A percentile compares a stretch with the other conserved stretches of the same genome.
phyloP scores from a whole-genome alignment of 1,284 basidiomycete species.

The Trametes versicolor region DNA sequence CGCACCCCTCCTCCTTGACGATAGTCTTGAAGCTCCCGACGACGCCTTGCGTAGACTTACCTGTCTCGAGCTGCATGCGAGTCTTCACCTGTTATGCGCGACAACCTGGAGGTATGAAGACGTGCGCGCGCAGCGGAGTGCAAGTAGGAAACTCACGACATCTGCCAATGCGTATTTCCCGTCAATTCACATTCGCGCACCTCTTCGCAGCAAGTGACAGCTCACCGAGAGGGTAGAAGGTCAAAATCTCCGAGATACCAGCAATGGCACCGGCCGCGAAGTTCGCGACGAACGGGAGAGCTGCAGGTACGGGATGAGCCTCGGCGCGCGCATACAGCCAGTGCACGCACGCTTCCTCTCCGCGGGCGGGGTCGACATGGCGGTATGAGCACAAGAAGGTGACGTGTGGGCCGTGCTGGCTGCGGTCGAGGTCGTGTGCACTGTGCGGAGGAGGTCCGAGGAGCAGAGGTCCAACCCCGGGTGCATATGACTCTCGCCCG shows the following conservation, averaged over 20 bases:
- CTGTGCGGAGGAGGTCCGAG: neutral
- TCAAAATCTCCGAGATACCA: constrained; percentile 85
- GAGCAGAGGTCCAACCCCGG: constrained; percentile 3
- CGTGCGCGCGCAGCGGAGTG: constrained; percentile 36
- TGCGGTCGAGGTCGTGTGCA: constrained; percentile 22
- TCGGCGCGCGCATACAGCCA: constrained; percentile 3
- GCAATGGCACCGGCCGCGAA: constrained; percentile 48
- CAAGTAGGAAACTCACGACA: constrained; percentile 43
- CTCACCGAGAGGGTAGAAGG: constrained; percentile 92
- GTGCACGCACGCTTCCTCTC: constrained; percentile 32
- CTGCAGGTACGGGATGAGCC: constrained; percentile 25
- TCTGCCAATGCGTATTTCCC: constrained; percentile 31
- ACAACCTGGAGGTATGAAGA: constrained; percentile 36
- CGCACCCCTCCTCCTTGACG: constrained; percentile 86
- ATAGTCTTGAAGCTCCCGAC: constrained; percentile 84
- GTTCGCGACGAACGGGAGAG: constrained; percentile 46
- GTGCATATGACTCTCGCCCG: constrained; percentile 14
- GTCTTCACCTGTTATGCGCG: constrained; percentile 83
- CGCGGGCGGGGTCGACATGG: constrained; percentile 30
- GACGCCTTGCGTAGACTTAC: constrained; percentile 81
- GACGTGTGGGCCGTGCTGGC: neutral
- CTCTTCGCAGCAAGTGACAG: constrained; percentile 8
- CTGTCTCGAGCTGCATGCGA: constrained; percentile 94
- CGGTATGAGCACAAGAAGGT: neutral
- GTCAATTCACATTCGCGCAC: constrained; percentile 4